Percentiles rank a stretch among this genome's conserved stretches.
Conservation (phyloP, 2,329 filamentous ascomycete genomes). For the Talaromyces sp. region DNA sequence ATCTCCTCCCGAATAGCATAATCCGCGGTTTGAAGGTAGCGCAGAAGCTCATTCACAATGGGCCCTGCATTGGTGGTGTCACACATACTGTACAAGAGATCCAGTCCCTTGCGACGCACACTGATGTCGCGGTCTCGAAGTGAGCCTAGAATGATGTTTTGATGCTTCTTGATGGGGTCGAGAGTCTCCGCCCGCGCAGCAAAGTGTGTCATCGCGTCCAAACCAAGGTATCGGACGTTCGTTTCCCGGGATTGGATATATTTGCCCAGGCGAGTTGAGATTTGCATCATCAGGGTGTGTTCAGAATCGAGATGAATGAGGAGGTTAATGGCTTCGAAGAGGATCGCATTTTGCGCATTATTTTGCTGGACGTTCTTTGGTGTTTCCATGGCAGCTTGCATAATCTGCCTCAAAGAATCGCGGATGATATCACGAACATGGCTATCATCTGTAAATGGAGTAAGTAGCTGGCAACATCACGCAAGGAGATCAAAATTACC, state of each 20-base stretch:
- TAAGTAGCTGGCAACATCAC: slow-evolving; percentile 5
- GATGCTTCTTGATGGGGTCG: slow-evolving; percentile 97
- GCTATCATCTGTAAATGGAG: slow-evolving; percentile 70
- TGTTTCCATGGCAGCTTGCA: slow-evolving; percentile 87
- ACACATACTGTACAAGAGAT: slow-evolving; percentile 99
- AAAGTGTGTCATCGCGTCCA: slow-evolving; percentile 98
- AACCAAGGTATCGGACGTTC: slow-evolving; percentile 91
- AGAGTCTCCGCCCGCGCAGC: slow-evolving; percentile 91
- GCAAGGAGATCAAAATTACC: slow-evolving; percentile 55
- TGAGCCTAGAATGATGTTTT: slow-evolving; percentile 92
- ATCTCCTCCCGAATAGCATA: slow-evolving; percentile 98
- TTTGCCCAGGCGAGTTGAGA: slow-evolving; percentile 84
- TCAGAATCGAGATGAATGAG: slow-evolving; percentile 98
- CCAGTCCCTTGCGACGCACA: slow-evolving; percentile 90
- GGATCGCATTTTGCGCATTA: slow-evolving; percentile 95
- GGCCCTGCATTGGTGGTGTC: slow-evolving; percentile 91
- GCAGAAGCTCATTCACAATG: slow-evolving; percentile 89
- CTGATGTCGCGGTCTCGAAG: slow-evolving; percentile 96
- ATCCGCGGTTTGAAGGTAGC: slow-evolving; percentile 93
- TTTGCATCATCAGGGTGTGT: slow-evolving; percentile 91
- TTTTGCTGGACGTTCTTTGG: slow-evolving; percentile 99
- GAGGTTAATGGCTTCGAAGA: slow-evolving; percentile 98
- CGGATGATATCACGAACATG: slow-evolving; percentile 90
- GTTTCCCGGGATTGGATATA: slow-evolving; percentile 98
- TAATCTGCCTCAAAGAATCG: slow-evolving; percentile 84